A percentile compares a stretch with the other conserved stretches of the same genome.
Conservation (phyloP, 139 green algal genomes). For the Nannochloris sp. region DNA sequence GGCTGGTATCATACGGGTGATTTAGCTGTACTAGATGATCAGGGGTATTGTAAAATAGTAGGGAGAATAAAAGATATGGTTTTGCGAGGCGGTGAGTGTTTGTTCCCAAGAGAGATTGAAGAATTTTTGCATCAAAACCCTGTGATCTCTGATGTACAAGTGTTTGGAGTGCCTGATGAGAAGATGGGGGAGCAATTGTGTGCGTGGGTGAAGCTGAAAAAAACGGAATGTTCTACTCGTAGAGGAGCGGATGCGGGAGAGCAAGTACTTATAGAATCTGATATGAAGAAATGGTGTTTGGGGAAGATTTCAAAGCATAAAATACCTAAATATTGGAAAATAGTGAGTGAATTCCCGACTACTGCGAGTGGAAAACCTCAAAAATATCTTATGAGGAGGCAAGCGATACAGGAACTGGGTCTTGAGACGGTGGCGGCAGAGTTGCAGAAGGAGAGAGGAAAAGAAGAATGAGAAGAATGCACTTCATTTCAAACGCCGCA, state of each 20-base stretch:
- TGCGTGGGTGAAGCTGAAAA: slow-evolving; percentile 21
- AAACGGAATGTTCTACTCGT: no score
- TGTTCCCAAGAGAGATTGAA: slow-evolving; percentile 21
- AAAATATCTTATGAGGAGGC: slow-evolving; percentile 9
- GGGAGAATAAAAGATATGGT: slow-evolving; percentile 33
- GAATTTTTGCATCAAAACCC: slow-evolving; percentile 22
- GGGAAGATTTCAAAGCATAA: not conserved
- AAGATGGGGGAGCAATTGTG: slow-evolving; percentile 26
- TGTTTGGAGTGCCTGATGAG: slow-evolving; percentile 29
- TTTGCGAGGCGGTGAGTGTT: slow-evolving; percentile 1
- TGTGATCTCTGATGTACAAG: slow-evolving; percentile 19
- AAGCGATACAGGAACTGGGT: not conserved
- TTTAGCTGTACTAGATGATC: slow-evolving; percentile 13
- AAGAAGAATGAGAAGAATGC: no score
- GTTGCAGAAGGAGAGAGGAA: no score
- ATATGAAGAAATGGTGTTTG: not conserved
- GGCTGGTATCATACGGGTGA: slow-evolving; percentile 32
- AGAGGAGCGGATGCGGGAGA: not conserved
- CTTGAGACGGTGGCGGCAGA: not conserved
- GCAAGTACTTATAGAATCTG: not conserved
- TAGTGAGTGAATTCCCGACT: not conserved
- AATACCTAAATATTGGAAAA: slow-evolving; percentile 5
- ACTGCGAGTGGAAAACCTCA: slow-evolving; percentile 8
- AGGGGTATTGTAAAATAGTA: slow-evolving; percentile 26
- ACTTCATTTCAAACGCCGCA: no score